Conservation (phyloP, 352 stramenopile species). For the Globisporangium megalacanthum region DNA sequence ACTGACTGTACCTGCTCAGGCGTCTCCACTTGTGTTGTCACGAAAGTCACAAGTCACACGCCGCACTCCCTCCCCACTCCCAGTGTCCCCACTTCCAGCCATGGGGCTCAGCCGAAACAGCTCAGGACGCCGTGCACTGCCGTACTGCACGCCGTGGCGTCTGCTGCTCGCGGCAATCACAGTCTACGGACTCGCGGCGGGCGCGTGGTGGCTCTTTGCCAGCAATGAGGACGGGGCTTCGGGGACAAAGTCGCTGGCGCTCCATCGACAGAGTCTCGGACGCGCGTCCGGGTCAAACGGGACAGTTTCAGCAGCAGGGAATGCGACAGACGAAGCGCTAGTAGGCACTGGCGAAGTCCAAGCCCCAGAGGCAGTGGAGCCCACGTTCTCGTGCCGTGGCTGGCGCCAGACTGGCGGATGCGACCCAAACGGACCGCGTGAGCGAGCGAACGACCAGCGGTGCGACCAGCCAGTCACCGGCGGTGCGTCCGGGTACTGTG, state of each 20-base stretch:
- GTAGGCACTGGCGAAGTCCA: not conserved
- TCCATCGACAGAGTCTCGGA: not conserved
- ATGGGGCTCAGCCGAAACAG: too few species aligned
- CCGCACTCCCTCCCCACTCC: too few species aligned
- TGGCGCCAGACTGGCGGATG: constrained; percentile 45
- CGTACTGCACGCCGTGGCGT: not conserved
- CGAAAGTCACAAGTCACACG: too few species aligned
- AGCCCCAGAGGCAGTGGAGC: not conserved
- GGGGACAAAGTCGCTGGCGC: not conserved
- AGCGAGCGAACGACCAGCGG: constrained; percentile 19
- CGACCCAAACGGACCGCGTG: constrained; percentile 26
- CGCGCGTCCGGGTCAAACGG: not conserved
- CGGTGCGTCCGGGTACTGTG: constrained; percentile 37
- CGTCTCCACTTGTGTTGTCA: too few species aligned
- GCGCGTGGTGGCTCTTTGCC: not conserved
- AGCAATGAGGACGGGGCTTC: not conserved
- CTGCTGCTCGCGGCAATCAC: not conserved
- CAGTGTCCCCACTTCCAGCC: too few species aligned
- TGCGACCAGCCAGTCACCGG: constrained; percentile 23
- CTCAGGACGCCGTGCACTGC: too few species aligned
- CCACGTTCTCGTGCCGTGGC: constrained; percentile 25
- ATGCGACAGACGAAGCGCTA: not conserved
- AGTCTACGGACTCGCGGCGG: not conserved
- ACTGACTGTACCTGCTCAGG: too few species aligned
- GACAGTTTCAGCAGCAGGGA: not conserved